Conservation (phyloP, 345 rosid genomes). For the Isatis tinctoria region DNA sequence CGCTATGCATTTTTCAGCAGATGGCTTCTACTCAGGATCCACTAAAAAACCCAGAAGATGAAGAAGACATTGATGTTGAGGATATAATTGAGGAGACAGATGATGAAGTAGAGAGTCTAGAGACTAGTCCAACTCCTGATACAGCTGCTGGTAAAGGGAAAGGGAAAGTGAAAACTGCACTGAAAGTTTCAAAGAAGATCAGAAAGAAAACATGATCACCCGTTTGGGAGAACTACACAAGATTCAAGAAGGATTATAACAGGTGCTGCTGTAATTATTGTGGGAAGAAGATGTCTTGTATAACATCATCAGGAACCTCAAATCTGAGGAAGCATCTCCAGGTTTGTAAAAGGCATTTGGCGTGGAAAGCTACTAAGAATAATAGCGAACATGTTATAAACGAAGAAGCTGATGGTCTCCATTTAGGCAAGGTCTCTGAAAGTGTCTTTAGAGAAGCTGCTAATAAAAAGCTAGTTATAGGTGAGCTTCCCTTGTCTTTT, state of each 20-base stretch:
- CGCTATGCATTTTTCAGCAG: neutral
- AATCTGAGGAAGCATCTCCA: neutral
- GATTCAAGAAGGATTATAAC: neutral
- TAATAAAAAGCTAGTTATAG: neutral
- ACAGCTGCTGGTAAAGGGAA: neutral
- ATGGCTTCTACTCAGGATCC: neutral
- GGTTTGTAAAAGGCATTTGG: neutral
- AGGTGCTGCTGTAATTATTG: neutral
- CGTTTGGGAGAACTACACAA: neutral
- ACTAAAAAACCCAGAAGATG: neutral
- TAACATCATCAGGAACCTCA: neutral
- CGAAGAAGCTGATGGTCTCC: neutral
- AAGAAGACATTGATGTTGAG: neutral
- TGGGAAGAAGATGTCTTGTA: neutral
- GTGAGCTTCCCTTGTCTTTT: neutral
- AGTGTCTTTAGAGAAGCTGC: neutral
- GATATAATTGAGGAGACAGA: neutral
- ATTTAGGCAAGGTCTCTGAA: neutral
- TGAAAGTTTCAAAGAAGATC: neutral
- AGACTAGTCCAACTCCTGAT: neutral
- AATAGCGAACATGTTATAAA: neutral
- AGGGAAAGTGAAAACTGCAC: neutral
- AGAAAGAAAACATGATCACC: neutral
- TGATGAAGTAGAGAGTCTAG: neutral
- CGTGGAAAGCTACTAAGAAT: neutral